phyloP scores from a whole-genome alignment of 2,329 filamentous ascomycete species.

The Verticillium zaregamsianum region DNA sequence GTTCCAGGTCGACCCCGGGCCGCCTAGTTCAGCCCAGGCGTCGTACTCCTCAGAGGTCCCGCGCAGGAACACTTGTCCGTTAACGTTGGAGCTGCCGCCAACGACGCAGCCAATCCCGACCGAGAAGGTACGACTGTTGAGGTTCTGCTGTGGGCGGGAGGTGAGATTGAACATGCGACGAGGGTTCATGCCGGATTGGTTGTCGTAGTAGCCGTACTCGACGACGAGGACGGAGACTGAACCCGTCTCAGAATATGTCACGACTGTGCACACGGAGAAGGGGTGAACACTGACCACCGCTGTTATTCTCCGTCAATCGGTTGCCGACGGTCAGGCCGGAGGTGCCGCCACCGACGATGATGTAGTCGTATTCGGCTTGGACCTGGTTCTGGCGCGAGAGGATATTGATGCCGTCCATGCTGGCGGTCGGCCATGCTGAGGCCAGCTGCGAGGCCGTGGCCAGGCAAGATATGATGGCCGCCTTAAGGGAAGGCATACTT shows the following conservation, averaged over 20 bases:
- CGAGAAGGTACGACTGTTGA: constrained; percentile 18
- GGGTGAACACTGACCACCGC: background rate
- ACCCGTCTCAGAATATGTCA: constrained; percentile 18
- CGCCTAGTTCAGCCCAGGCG: constrained; percentile 39
- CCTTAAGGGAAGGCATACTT: constrained; percentile 7
- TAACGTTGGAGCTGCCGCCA: constrained; percentile 34
- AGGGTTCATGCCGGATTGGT: constrained; percentile 15
- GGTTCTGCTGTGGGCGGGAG: constrained; percentile 21
- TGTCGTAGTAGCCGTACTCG: constrained; percentile 12
- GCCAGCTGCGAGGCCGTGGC: background rate
- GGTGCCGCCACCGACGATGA: constrained; percentile 38
- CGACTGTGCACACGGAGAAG: background rate
- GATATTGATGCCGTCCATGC: constrained; percentile 6
- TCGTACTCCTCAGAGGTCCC: constrained; percentile 35
- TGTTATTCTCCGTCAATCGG: constrained; percentile 28
- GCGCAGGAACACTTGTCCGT: constrained; percentile 32
- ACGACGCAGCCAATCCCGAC: constrained; percentile 27
- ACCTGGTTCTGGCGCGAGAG: constrained; percentile 8
- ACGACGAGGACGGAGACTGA: constrained; percentile 12
- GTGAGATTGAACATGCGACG: constrained; percentile 23
- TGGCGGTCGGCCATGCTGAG: constrained; percentile 6
- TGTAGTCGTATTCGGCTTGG: constrained; percentile 18
- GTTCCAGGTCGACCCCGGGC: constrained; percentile 38
- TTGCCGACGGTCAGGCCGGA: constrained; percentile 36
- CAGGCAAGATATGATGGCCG: background rate